Percentiles rank a stretch among this genome's conserved stretches.
These are phyloP conservation scores for Ilyonectria mors-panacis DNA, from an alignment of 2,329 filamentous ascomycete species.

Conservation along the genomic window DNA sequence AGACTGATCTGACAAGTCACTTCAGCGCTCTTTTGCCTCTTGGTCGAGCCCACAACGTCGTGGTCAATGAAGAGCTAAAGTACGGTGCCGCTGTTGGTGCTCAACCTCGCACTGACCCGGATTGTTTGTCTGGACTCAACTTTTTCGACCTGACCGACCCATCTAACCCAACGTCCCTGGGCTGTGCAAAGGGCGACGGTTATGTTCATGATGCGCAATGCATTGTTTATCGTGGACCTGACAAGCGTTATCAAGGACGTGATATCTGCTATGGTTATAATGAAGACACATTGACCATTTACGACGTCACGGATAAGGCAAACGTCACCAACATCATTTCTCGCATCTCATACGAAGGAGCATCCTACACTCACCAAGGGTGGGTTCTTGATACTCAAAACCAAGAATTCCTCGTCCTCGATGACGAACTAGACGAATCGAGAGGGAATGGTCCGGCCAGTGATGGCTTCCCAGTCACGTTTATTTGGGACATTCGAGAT, in stretches of 20 bases:
- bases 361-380: slow-evolving; percentile 72
- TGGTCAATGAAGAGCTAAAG: slow-evolving; percentile 63
- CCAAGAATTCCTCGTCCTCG: slow-evolving; percentile 64
- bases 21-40: slow-evolving; percentile 51
- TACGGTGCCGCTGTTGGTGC: slow-evolving; percentile 63
- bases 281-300: slow-evolving; percentile 67
- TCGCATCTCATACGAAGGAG: slow-evolving; percentile 68
- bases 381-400: slow-evolving; percentile 64
- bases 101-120: slow-evolving; percentile 53
- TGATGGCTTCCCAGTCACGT: slow-evolving; percentile 64
- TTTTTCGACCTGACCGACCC: slow-evolving; percentile 72
- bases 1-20: slow-evolving; percentile 54
- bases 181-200: slow-evolving; percentile 68
- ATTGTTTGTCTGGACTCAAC: slow-evolving; percentile 67
- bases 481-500: slow-evolving; percentile 65
- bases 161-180: slow-evolving; percentile 65
- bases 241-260: slow-evolving; percentile 61
- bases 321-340: slow-evolving; percentile 62
- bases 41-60: slow-evolving; percentile 67
- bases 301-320: slow-evolving; percentile 66
- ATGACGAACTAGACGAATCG: slow-evolving; percentile 68
- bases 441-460: slow-evolving; percentile 56
- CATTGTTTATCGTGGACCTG: slow-evolving; percentile 67
- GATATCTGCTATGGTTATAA: slow-evolving; percentile 73
- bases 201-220: slow-evolving; percentile 75